Conservation (phyloP, 345 rosid species). For the Salix suchowensis region DNA sequence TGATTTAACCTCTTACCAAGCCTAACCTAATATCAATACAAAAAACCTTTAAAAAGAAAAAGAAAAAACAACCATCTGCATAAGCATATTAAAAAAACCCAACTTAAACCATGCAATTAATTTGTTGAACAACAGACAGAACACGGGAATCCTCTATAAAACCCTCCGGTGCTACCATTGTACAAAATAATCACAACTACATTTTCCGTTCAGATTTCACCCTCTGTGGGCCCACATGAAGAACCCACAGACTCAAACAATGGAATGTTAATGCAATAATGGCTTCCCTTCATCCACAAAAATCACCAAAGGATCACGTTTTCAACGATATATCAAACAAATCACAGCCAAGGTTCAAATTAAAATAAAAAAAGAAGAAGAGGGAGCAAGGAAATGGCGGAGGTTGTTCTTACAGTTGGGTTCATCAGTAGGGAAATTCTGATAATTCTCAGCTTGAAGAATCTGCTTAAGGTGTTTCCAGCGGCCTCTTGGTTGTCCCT, state of each 20-base stretch:
- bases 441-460: slow-evolving; percentile 74
- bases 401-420: slow-evolving; percentile 47
- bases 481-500: slow-evolving; percentile 75
- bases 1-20: not conserved
- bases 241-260: no score
- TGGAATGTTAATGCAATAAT: no score
- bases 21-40: not conserved
- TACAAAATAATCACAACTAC: not conserved
- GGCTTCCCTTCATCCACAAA: not conserved
- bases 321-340: not conserved
- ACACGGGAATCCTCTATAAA: no score
- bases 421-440: slow-evolving; percentile 47
- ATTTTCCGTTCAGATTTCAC: not conserved
- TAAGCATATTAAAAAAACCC: not conserved
- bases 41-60: not conserved
- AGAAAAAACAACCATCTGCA: not conserved
- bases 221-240: not conserved
- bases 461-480: slow-evolving; percentile 98
- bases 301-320: not conserved
- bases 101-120: not conserved
- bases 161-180: not conserved
- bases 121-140: not conserved
- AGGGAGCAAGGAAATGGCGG: no score
- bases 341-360: not conserved
- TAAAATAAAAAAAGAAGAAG: no score